Conservation (phyloP, 2,329 filamentous ascomycete genomes). For the Whalleya microplaca region DNA sequence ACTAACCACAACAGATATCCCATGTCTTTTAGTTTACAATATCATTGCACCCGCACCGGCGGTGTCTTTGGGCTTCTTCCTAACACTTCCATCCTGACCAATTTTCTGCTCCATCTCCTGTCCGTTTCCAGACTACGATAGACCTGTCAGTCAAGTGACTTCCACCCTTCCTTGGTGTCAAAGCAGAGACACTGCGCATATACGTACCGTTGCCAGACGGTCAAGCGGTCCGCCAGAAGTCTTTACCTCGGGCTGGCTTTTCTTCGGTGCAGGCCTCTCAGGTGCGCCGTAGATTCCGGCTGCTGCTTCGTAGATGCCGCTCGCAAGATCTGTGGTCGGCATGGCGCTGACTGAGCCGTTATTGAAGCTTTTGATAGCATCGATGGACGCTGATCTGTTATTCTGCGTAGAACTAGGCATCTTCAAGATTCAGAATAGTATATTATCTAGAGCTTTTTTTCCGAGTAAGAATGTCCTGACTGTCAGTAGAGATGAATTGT, state of each 20-base stretch:
- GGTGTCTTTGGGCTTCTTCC: slow-evolving; percentile 13
- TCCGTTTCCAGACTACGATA: neutral
- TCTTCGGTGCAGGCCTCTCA: slow-evolving; percentile 1
- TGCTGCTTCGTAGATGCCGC: slow-evolving; percentile 18
- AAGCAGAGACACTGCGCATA: neutral
- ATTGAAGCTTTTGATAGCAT: slow-evolving; percentile 32
- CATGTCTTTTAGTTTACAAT: no score
- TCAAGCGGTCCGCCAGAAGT: slow-evolving; percentile 6
- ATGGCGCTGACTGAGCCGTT: slow-evolving; percentile 16
- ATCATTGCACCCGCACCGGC: slow-evolving; percentile 16
- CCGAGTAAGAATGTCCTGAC: no score
- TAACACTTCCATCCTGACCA: neutral
- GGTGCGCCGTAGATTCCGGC: no score
- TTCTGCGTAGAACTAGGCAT: neutral
- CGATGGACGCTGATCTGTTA: no score
- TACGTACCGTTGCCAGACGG: slow-evolving; percentile 8
- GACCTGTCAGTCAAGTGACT: neutral
- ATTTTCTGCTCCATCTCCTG: neutral
- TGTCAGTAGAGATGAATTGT: no score
- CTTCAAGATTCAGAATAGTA: neutral
- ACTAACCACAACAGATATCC: no score
- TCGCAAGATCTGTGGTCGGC: slow-evolving; percentile 9
- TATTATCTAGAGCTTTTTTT: no score
- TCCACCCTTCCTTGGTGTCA: neutral
- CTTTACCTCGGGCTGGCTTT: no score